Percentiles rank a stretch among this genome's conserved stretches.
Evolutionary conservation across 176 grass and related monocot species (phyloP).

Genomic region (Lolium perenne): DNA sequence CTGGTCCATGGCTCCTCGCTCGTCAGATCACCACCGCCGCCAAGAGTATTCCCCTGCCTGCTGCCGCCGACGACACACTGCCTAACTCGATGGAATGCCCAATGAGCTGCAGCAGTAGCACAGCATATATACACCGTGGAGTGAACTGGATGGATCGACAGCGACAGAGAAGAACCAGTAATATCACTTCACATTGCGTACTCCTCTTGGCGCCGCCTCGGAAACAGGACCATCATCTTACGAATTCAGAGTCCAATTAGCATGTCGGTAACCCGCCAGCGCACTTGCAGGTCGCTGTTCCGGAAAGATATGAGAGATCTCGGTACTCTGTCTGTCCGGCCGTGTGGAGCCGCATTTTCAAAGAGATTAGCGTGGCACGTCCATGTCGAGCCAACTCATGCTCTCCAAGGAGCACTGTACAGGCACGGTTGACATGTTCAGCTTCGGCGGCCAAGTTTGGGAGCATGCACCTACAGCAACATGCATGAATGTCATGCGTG

Average conservation of each 20-base stretch:
- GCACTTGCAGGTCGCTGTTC: not conserved
- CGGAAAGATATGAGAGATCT: conserved; percentile 34
- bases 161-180: conserved; percentile 34
- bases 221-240: not conserved
- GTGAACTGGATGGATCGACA: conserved; percentile 43
- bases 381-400: conserved; percentile 44
- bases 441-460: not conserved
- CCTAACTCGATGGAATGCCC: not conserved
- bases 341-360: conserved; percentile 19
- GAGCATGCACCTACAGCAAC: not conserved
- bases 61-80: too few species aligned
- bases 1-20: conserved; percentile 53
- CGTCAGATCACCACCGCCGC: not conserved
- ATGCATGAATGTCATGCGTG: conserved; percentile 7
- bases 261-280: too few species aligned
- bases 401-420: not conserved
- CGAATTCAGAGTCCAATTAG: not conserved
- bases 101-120: not conserved
- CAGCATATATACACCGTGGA: not conserved
- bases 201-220: not conserved
- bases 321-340: not conserved
- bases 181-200: not conserved
- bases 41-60: too few species aligned
- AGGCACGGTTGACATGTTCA: conserved; percentile 36
- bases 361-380: conserved; percentile 36